A percentile compares a stretch with the other conserved stretches of the same genome.
phyloP scores from a whole-genome alignment of 805 yeast species.

The Hanseniaspora taiwanica region DNA sequence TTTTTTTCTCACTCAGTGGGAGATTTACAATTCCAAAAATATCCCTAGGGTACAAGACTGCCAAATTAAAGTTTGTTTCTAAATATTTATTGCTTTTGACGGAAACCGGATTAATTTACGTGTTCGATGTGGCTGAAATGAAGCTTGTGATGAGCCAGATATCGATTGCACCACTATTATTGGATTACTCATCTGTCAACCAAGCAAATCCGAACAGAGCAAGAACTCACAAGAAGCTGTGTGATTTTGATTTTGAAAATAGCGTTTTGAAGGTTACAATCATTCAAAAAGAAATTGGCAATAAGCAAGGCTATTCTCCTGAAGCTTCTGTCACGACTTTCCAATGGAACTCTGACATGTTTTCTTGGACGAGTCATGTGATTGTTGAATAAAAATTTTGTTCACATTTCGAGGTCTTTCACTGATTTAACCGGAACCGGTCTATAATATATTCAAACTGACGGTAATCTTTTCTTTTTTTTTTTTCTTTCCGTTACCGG shows the following conservation, averaged over 20 bases:
- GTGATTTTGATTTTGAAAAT: conserved; percentile 6
- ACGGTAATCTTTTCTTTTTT: no score
- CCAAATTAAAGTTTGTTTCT: conserved; percentile 27
- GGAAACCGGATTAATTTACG: conserved; percentile 41
- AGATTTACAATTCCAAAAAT: conserved; percentile 26
- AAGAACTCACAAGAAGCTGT: conserved; percentile 16
- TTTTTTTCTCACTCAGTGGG: conserved; percentile 22
- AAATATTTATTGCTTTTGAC: conserved; percentile 44
- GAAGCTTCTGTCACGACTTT: conserved; percentile 4
- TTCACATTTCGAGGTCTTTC: no score
- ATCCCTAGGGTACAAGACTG: conserved; percentile 35
- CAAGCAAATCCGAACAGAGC: conserved; percentile 17
- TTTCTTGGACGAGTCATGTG: conserved; percentile 15
- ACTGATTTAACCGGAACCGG: no score
- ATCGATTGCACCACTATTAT: conserved; percentile 18
- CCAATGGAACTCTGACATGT: conserved; percentile 14
- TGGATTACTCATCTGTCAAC: conserved; percentile 5
- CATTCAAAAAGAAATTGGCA: no score
- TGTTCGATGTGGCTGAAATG: conserved; percentile 15
- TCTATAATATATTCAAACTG: no score
- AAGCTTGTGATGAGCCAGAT: conserved; percentile 14
- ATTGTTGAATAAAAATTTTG: no score
- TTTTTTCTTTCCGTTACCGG: no score
- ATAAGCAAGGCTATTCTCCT: no score
- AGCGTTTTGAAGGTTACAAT: neutral